Conservation (phyloP, 768 basidiomycete genomes). For the Tylopilus balloui region DNA sequence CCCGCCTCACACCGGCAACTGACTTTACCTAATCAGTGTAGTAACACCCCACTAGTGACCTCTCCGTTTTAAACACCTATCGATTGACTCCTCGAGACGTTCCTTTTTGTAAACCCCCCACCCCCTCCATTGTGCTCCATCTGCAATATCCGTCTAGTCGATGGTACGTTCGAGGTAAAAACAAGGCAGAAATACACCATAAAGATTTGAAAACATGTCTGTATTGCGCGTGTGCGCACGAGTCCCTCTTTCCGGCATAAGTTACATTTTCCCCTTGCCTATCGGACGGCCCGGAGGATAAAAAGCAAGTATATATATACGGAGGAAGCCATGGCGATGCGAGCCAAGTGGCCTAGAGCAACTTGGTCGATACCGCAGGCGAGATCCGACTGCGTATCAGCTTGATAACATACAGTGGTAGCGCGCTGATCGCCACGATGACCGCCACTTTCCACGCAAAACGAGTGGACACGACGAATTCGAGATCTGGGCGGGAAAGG, state of each 20-base stretch:
- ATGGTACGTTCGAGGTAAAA: constrained; percentile 23
- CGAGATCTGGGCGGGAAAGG: constrained; percentile 60
- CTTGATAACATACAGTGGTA: constrained; percentile 91
- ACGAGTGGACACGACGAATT: constrained; percentile 81
- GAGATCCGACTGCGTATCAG: constrained; percentile 78
- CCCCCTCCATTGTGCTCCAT: constrained; percentile 22
- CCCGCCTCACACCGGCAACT: constrained; percentile 37
- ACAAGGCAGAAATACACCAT: constrained; percentile 35
- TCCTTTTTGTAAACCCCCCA: constrained; percentile 5
- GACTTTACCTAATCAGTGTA: constrained; percentile 25
- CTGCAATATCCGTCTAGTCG: constrained; percentile 19
- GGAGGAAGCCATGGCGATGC: too few species aligned
- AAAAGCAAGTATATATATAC: too few species aligned
- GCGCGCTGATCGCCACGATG: constrained; percentile 90
- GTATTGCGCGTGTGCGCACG: neutral
- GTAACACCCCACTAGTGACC: constrained; percentile 15
- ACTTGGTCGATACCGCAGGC: constrained; percentile 91
- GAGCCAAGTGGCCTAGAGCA: constrained; percentile 57
- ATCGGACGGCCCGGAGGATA: too few species aligned
- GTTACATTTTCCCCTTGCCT: neutral
- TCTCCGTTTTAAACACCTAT: neutral
- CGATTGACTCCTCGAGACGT: constrained; percentile 13
- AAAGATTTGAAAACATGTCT: constrained; percentile 32
- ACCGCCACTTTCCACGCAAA: constrained; percentile 95
- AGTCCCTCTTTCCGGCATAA: neutral